A percentile compares a stretch with the other conserved stretches of the same genome.
Conservation (phyloP, 2,329 filamentous ascomycete species). For the Pleurostoma richardsiae region DNA sequence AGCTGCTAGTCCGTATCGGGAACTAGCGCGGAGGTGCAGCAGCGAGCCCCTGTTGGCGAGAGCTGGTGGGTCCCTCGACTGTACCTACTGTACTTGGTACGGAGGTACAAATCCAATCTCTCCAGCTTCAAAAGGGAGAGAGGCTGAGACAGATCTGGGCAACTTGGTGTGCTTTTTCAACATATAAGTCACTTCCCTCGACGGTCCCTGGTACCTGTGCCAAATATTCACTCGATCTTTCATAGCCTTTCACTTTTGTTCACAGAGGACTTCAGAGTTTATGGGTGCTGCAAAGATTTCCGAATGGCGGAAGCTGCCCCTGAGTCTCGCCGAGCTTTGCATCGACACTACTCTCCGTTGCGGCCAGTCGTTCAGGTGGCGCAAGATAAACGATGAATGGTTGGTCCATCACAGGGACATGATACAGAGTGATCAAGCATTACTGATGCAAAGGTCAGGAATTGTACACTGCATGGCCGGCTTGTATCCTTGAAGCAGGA, state of each 20-base stretch:
- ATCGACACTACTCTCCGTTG: constrained; percentile 93
- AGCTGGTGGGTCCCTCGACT: too few species aligned
- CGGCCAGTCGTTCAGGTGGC: constrained; percentile 96
- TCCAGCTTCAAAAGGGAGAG: too few species aligned
- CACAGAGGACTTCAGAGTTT: not conserved
- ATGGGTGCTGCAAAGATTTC: constrained; percentile 37
- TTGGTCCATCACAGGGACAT: constrained; percentile 18
- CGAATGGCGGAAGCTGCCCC: constrained; percentile 83
- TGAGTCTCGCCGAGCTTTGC: constrained; percentile 79
- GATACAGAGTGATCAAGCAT: not conserved
- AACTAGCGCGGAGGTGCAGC: too few species aligned
- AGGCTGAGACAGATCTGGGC: too few species aligned
- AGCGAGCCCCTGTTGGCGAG: too few species aligned
- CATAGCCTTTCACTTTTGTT: not conserved
- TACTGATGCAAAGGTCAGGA: constrained; percentile 39
- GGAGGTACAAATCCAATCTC: too few species aligned
- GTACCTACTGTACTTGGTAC: too few species aligned
- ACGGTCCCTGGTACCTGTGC: constrained; percentile 36
- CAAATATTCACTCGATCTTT: constrained; percentile 9
- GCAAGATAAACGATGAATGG: constrained; percentile 82
- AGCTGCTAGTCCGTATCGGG: constrained; percentile 17
- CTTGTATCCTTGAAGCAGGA: constrained; percentile 85
- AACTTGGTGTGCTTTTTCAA: too few species aligned
- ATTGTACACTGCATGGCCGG: constrained; percentile 79
- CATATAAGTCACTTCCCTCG: too few species aligned